Conservation (phyloP, 2,329 filamentous ascomycete genomes). For the Curvularia eragrostidis region DNA sequence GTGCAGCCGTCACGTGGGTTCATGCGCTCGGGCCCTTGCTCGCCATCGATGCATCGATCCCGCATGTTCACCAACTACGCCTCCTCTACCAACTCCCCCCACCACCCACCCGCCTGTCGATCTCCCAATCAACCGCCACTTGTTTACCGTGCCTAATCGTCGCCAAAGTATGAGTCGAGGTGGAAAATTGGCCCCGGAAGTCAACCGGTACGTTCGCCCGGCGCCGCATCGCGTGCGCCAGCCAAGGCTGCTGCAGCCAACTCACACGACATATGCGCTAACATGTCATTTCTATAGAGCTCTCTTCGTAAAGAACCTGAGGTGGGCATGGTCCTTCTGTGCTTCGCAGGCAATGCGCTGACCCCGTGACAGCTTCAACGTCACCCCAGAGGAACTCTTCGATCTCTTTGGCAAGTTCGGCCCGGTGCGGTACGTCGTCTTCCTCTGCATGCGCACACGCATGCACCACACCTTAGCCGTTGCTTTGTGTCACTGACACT, state of each 20-base stretch:
- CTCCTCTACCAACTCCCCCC: slow-evolving; percentile 12
- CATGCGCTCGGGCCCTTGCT: slow-evolving; percentile 11
- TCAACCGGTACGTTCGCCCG: slow-evolving; percentile 79
- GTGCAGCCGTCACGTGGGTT: slow-evolving; percentile 10
- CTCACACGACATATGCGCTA: slow-evolving; percentile 43
- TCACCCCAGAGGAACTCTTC: slow-evolving; percentile 96
- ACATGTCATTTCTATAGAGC: slow-evolving; percentile 66
- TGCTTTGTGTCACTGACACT: slow-evolving; percentile 26
- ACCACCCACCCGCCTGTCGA: slow-evolving; percentile 18
- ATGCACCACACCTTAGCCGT: slow-evolving; percentile 2
- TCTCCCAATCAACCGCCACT: slow-evolving; percentile 32
- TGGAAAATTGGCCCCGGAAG: slow-evolving; percentile 98
- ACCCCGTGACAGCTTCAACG: slow-evolving; percentile 79
- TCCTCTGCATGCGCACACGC: slow-evolving; percentile 15
- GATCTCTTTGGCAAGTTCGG: slow-evolving; percentile 98
- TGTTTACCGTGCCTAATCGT: slow-evolving; percentile 30
- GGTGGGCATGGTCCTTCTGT: slow-evolving; percentile 60
- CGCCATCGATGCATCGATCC: slow-evolving; percentile 15
- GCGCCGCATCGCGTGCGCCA: slow-evolving; percentile 24
- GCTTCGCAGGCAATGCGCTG: slow-evolving; percentile 14
- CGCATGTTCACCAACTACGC: slow-evolving; percentile 19
- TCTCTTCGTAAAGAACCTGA: slow-evolving; percentile 99
- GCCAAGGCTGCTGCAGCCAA: slow-evolving; percentile 29
- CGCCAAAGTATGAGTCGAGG: slow-evolving; percentile 86
- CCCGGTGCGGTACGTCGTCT: slow-evolving; percentile 77